Conservation (phyloP, 1,284 basidiomycete species). For the Pseudozyma sp. region DNA sequence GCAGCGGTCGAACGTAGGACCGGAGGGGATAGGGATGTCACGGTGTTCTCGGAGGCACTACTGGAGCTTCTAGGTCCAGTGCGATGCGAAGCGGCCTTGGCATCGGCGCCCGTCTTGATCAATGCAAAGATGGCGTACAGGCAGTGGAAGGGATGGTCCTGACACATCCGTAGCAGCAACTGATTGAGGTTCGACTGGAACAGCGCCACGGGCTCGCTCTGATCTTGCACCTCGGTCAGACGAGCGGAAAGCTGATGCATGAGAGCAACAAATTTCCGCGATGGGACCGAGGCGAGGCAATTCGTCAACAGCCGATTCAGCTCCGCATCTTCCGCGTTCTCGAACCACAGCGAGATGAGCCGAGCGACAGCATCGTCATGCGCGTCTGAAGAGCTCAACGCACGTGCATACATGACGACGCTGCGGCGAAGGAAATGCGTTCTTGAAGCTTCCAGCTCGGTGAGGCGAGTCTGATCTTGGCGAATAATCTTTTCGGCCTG, state of each 20-base stretch:
- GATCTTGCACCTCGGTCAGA: conserved; percentile 69
- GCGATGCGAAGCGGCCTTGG: conserved; percentile 20
- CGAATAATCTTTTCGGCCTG: conserved; percentile 49
- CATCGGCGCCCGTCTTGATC: conserved; percentile 50
- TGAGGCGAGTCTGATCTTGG: conserved; percentile 46
- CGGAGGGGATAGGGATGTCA: conserved; percentile 26
- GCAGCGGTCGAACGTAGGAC: conserved; percentile 76
- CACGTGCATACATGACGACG: conserved; percentile 83
- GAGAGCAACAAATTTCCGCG: conserved; percentile 88
- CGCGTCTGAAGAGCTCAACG: conserved; percentile 77
- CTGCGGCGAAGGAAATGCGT: conserved; percentile 79
- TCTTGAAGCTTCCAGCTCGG: conserved; percentile 34
- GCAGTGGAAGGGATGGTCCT: conserved; percentile 92
- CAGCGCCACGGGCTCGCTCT: conserved; percentile 65
- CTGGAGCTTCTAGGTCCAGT: conserved; percentile 19
- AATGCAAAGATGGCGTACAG: conserved; percentile 86
- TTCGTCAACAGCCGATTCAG: conserved; percentile 73
- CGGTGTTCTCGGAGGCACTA: neutral
- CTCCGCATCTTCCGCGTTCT: conserved; percentile 77
- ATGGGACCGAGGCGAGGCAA: conserved; percentile 78
- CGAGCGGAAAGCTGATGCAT: conserved; percentile 92
- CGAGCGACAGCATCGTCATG: conserved; percentile 82
- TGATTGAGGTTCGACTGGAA: conserved; percentile 78
- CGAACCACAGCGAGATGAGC: conserved; percentile 90
- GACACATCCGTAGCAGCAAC: conserved; percentile 81